Percentiles rank a stretch among this genome's conserved stretches.
These are phyloP conservation scores for Craterostigma plantagineum DNA, from an alignment of 257 asterid genomes.

Conservation along the genomic window DNA sequence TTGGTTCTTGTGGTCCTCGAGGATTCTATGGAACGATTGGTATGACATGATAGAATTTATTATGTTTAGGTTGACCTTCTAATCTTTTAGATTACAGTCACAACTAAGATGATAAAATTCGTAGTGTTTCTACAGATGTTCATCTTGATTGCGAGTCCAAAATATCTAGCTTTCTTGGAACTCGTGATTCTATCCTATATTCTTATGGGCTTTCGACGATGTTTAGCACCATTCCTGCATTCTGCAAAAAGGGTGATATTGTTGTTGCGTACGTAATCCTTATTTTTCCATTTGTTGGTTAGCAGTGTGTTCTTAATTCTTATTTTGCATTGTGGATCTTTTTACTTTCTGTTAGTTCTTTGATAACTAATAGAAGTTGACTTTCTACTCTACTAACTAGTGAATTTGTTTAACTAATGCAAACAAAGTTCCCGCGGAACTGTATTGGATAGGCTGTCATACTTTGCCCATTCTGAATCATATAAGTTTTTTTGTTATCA, in stretches of 20 bases:
- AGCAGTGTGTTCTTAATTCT: too few species aligned
- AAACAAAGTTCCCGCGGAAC: too few species aligned
- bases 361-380: too few species aligned
- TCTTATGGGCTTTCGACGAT: conserved; percentile 90
- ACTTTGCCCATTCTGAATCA: too few species aligned
- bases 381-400: too few species aligned
- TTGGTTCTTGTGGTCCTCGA: conserved; percentile 99
- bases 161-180: conserved; percentile 82
- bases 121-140: conserved; percentile 43
- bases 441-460: too few species aligned
- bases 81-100: background rate
- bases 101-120: background rate
- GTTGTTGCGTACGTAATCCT: conserved; percentile 61
- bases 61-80: background rate
- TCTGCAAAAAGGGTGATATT: conserved; percentile 87
- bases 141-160: conserved; percentile 98
- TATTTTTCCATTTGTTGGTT: background rate
- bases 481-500: too few species aligned
- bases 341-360: too few species aligned
- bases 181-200: conserved; percentile 79
- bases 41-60: conserved; percentile 12
- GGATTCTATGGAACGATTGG: conserved; percentile 98
- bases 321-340: too few species aligned
- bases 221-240: conserved; percentile 97
- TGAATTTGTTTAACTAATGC: too few species aligned